These are phyloP conservation scores for Rhynchospora breviuscula DNA, from an alignment of 176 grass and related monocot species.

Conservation along the genomic window DNA sequence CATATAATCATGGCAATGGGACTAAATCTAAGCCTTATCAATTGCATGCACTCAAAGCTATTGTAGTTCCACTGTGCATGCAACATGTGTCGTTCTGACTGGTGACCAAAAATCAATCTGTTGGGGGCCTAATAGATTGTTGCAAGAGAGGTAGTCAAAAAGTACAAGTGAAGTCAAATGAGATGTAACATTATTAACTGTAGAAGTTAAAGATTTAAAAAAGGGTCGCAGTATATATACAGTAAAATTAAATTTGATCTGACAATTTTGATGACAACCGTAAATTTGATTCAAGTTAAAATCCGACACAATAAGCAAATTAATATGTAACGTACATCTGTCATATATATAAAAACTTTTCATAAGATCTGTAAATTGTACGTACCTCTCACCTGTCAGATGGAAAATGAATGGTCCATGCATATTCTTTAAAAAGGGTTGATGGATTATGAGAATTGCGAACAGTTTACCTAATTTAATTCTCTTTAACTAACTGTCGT, in stretches of 20 bases:
- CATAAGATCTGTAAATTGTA: not conserved
- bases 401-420: not conserved
- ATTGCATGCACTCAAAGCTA: not conserved
- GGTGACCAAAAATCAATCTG: not conserved
- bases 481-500: not conserved
- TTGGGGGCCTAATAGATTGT: not conserved
- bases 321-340: too few species aligned
- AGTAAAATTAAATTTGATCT: not conserved
- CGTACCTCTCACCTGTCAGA: not conserved
- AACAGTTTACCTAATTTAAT: not conserved
- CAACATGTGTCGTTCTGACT: not conserved
- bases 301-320: too few species aligned
- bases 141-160: not conserved
- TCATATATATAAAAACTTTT: too few species aligned
- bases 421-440: not conserved
- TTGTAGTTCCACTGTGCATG: not conserved
- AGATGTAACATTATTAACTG: not conserved
- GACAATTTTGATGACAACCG: not conserved
- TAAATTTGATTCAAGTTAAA: not conserved
- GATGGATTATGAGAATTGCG: not conserved
- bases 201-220: not conserved
- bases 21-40: not conserved
- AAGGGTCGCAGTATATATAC: not conserved
- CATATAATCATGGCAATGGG: not conserved
- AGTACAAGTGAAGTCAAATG: slow-evolving; percentile 7